These are phyloP conservation scores for Alternaria sp. DNA, from an alignment of 2,329 filamentous ascomycete genomes.

Conservation along the genomic window DNA sequence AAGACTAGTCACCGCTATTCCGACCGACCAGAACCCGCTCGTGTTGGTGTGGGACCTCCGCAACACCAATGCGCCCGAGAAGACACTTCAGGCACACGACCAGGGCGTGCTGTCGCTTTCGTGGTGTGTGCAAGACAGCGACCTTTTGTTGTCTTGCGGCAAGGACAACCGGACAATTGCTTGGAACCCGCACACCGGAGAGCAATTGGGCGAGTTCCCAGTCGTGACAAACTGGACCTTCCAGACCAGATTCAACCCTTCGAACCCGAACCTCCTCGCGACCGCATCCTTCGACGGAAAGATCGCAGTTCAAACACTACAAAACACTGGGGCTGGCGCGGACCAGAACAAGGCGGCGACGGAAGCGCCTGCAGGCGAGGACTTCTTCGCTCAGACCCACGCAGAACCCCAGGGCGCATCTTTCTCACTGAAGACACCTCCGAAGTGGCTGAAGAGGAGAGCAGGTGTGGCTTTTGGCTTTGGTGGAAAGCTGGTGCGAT, in stretches of 20 bases:
- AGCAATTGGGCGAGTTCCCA: constrained; percentile 88
- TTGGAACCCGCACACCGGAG: constrained; percentile 94
- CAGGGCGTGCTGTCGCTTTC: constrained; percentile 91
- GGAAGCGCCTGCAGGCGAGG: constrained; percentile 81
- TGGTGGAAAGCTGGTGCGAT: constrained; percentile 85
- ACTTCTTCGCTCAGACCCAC: constrained; percentile 95
- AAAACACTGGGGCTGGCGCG: constrained; percentile 85
- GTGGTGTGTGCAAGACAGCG: constrained; percentile 91
- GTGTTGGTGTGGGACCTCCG: constrained; percentile 94
- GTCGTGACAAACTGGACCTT: constrained; percentile 99
- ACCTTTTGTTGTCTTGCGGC: constrained; percentile 88
- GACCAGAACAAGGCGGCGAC: constrained; percentile 64
- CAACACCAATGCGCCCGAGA: constrained; percentile 93
- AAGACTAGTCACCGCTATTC: constrained; percentile 89
- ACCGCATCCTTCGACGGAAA: constrained; percentile 98
- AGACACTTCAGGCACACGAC: constrained; percentile 88
- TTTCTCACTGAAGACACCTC: constrained; percentile 84
- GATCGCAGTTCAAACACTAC: constrained; percentile 89
- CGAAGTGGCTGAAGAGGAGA: constrained; percentile 88
- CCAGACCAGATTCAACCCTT: constrained; percentile 90
- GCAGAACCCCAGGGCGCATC: constrained; percentile 88
- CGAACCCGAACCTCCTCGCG: constrained; percentile 88
- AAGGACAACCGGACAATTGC: constrained; percentile 96
- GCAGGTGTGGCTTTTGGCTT: constrained; percentile 92
- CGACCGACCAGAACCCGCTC: constrained; percentile 84